Percentiles rank a stretch among this genome's conserved stretches.
Evolutionary conservation across 306 rosid genomes (phyloP).

Genomic region (Pterocarpus santalinus): DNA sequence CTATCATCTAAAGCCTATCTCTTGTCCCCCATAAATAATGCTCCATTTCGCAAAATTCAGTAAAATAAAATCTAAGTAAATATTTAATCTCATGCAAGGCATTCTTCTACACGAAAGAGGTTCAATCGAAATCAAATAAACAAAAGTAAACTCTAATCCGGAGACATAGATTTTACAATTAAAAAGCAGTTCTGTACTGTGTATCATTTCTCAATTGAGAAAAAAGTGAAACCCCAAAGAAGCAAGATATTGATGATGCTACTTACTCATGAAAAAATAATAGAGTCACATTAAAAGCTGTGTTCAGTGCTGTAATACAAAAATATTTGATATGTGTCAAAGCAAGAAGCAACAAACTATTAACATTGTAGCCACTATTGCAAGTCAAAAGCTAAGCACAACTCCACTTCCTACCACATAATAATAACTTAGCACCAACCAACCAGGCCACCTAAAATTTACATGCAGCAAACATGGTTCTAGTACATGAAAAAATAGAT

Average conservation of each 20-base stretch:
- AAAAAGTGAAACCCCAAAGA: constrained; percentile 14
- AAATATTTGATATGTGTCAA: neutral
- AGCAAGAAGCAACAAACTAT: constrained; percentile 30
- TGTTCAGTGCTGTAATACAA: neutral
- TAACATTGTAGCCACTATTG: constrained; percentile 27
- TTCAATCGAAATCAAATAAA: neutral
- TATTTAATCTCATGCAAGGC: constrained; percentile 6
- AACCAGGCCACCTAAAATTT: constrained; percentile 4
- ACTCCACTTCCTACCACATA: constrained; percentile 34
- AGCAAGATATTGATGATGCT: constrained; percentile 14
- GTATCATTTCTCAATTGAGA: constrained; percentile 7
- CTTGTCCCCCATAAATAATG: neutral
- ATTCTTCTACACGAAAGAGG: neutral
- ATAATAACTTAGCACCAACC: constrained; percentile 43
- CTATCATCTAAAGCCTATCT: neutral
- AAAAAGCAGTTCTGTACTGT: neutral
- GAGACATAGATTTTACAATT: neutral
- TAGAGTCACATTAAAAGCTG: neutral
- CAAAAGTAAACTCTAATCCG: neutral
- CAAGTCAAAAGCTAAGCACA: constrained; percentile 36
- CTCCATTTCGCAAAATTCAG: neutral
- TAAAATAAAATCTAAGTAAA: neutral
- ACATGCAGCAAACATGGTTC: constrained; percentile 24
- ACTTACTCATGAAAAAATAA: neutral
- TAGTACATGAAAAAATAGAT: constrained; percentile 4